A percentile compares a stretch with the other conserved stretches of the same genome.
These are phyloP conservation scores for Botrytis hyacinthi DNA, from an alignment of 2,329 filamentous ascomycete genomes.

Conservation along the genomic window DNA sequence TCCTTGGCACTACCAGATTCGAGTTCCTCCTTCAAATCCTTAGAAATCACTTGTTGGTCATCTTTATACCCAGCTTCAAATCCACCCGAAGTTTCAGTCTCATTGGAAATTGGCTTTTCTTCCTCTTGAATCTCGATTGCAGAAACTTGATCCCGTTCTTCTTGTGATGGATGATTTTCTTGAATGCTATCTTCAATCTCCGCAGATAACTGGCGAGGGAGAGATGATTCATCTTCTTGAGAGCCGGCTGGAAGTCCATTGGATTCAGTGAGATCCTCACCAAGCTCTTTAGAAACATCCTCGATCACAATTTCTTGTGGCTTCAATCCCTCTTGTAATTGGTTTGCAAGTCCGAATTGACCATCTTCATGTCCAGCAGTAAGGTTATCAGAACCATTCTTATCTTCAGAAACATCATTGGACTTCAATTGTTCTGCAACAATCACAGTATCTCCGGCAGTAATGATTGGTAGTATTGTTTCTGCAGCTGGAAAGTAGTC, in stretches of 20 bases:
- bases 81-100: conserved; percentile 23
- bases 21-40: conserved; percentile 36
- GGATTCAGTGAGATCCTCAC: background rate
- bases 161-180: conserved; percentile 24
- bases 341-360: conserved; percentile 34
- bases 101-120: conserved; percentile 5
- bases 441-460: conserved; percentile 25
- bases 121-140: conserved; percentile 3
- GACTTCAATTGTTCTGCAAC: conserved; percentile 17
- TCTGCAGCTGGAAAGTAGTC: conserved; percentile 24
- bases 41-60: conserved; percentile 34
- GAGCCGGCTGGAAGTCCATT: conserved; percentile 19
- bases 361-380: conserved; percentile 31
- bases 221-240: conserved; percentile 23
- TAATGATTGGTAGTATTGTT: conserved; percentile 23
- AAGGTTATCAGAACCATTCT: conserved; percentile 28
- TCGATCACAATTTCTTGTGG: conserved; percentile 14
- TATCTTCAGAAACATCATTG: conserved; percentile 12
- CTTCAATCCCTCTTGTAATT: conserved; percentile 33
- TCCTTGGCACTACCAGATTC: conserved; percentile 38
- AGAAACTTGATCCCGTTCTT: background rate
- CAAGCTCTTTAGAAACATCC: conserved; percentile 9
- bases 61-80: conserved; percentile 30
- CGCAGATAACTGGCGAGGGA: conserved; percentile 27
- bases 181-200: conserved; percentile 30